Base-by-base conservation (phyloP, 2,329 filamentous ascomycete genomes). In the Cladosporium cucumerinum region DNA sequence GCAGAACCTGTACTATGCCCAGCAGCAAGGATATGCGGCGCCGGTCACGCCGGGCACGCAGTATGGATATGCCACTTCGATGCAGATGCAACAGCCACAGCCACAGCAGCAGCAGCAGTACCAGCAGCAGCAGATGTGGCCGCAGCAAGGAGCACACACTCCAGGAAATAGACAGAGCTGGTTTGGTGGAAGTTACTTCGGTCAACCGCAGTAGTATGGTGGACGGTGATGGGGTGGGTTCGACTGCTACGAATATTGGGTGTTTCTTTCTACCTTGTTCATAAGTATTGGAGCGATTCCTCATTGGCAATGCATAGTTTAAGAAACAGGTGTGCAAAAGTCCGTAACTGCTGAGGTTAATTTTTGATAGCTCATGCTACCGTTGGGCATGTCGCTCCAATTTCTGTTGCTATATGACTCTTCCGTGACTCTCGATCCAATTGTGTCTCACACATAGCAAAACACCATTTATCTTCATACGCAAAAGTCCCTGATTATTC, bases 81-180 rank as follows among this genome's bases (percentile, higher is more conserved):
- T 51, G 48, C 48, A 28, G 48, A 51, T 51, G 39, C 39, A 43
- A 7, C 36, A 28, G n/a, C 26, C 25, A 32, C 51, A 54, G 51
- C 51, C 21, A 18, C 63, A 67, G 46, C 43, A 57, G 12, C 61
- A 64, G 23, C 43, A 49, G n/a, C 48, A 66, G 5, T 61, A 67
- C 23, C 70, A 71, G 48, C 61, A 67, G 49, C 66, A 69, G 62
- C 63, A 68, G 54, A 67, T 69, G 70, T 64, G 70, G 67, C 59
- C 54, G 59, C 48, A 64, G 66, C 68, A 68, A 70, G 71, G 65
- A 67, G 68, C 63, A 68, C 68, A 61, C 26, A 58, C 57, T 28
- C 57, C 62, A 26, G 62, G 63, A 8, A 48, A 55, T 14, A 21
- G 55, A 39, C 55, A 61, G 63, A 63, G 65, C 51, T 64, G 62